Evolutionary conservation across 495 filamentous ascomycete genomes (phyloP).

Genomic region (Neurospora sublineolata): DNA sequence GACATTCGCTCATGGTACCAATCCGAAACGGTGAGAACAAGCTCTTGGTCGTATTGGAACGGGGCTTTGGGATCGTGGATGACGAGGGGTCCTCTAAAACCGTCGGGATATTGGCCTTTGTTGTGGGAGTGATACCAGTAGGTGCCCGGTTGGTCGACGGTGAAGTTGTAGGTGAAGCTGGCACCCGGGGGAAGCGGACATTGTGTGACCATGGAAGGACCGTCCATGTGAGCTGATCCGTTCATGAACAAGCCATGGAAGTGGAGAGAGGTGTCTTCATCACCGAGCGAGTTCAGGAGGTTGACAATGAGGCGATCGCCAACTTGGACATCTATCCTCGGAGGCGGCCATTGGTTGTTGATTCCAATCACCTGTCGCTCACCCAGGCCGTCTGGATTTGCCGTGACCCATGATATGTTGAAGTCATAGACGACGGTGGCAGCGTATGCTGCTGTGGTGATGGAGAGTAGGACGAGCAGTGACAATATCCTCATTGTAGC

Average conservation of each 20-base stretch:
- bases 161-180: constrained; percentile 66
- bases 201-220: constrained; percentile 53
- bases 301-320: constrained; percentile 65
- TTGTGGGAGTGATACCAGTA: constrained; percentile 80
- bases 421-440: constrained; percentile 66
- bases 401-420: constrained; percentile 67
- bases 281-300: constrained; percentile 59
- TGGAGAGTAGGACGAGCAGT: constrained; percentile 4
- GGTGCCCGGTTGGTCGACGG: constrained; percentile 59
- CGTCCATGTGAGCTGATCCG: constrained; percentile 63
- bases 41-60: constrained; percentile 56
- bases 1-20: constrained; percentile 56
- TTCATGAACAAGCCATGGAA: constrained; percentile 70
- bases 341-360: constrained; percentile 71
- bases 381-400: constrained; percentile 65
- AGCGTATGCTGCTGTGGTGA: constrained; percentile 15
- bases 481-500: neutral
- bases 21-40: constrained; percentile 53
- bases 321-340: constrained; percentile 53
- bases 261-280: constrained; percentile 59
- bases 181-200: constrained; percentile 53
- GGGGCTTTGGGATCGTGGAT: constrained; percentile 55
- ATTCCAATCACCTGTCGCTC: constrained; percentile 64
- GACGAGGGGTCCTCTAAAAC: constrained; percentile 58
- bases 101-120: constrained; percentile 62